Percentiles rank a stretch among this genome's conserved stretches.
These are phyloP conservation scores for Candida awuae DNA, from an alignment of 805 yeast species.

Conservation along the genomic window DNA sequence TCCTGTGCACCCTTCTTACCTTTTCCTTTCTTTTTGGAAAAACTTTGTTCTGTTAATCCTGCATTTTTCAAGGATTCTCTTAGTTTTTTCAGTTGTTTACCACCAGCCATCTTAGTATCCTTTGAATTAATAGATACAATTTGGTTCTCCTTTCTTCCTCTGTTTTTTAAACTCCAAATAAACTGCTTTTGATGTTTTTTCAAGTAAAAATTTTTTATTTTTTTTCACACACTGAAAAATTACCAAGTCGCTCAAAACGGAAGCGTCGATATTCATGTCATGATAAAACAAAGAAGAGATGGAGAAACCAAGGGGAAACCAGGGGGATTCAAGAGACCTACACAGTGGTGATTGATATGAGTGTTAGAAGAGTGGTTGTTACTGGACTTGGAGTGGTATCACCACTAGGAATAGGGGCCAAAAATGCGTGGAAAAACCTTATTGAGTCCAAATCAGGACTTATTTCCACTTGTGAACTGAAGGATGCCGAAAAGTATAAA, in stretches of 20 bases:
- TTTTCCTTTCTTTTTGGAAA: slow-evolving; percentile 39
- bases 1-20: slow-evolving; percentile 47
- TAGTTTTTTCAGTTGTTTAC: slow-evolving; percentile 79
- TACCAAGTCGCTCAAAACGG: no score
- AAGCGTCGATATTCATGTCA: no score
- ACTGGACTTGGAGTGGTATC: slow-evolving; percentile 86
- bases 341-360: not conserved
- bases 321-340: not conserved
- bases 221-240: no score
- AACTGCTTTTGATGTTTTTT: no score
- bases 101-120: slow-evolving; percentile 58
- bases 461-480: slow-evolving; percentile 40
- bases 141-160: no score
- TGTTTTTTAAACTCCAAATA: no score
- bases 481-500: slow-evolving; percentile 38
- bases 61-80: slow-evolving; percentile 68
- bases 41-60: slow-evolving; percentile 81
- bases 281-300: no score
- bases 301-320: not conserved
- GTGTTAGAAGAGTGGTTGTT: slow-evolving; percentile 63
- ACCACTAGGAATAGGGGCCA: slow-evolving; percentile 73
- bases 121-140: not conserved
- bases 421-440: slow-evolving; percentile 45
- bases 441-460: slow-evolving; percentile 50
- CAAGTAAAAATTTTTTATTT: no score